Evolutionary conservation across 2,329 filamentous ascomycete species (phyloP), one percentile per base, ranked within the genome.

Genomic region (Neopestalotiopsis rosae): DNA sequence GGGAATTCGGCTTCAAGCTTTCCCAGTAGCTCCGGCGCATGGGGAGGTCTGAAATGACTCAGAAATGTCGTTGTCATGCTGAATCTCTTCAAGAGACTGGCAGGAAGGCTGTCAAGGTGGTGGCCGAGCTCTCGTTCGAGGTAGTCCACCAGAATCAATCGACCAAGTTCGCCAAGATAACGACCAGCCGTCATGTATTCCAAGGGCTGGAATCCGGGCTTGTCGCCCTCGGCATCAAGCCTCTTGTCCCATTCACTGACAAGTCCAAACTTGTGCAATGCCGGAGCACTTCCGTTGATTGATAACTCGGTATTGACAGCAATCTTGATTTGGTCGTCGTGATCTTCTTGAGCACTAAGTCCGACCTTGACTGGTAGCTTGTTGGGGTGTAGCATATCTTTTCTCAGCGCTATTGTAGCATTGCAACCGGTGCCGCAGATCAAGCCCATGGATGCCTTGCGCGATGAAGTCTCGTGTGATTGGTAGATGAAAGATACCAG

Each of bases 221-320:
- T 84, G 73, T 93, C 90, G 73, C 90, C 91, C 61, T 89, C 87
- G 4, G 80, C 80, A 73, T 94, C 92, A 5, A 96, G 84, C 69
- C 86, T 81, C 10, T 83, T 80, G 74, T 96, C 93, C 93, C 93
- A 95, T 45, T 81, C 81, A 10, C 88, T 94, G 65, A 93, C 88
- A 62, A 95, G 85, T 1, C 84, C 83, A 24, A 90, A 81, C 30
- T 90, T 85, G 30, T 86, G 83, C 67, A 95, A 81, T 0, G 93
- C 91, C 6, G 86, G 83, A n/a, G 89, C 90, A 2, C 92, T 89
- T 6, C 93, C 93, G 32, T 90, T 91, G 74, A 96, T 94, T 65
- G 91, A 93, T 91, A 92, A 95, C 80, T 96, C 93, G 0, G 93
- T 95, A 76, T 95, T 95, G 71, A 95, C 89, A 4, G 93, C 88